phyloP scores from a whole-genome alignment of 805 yeast species.

The Saccharomycopsis fibuligera region DNA sequence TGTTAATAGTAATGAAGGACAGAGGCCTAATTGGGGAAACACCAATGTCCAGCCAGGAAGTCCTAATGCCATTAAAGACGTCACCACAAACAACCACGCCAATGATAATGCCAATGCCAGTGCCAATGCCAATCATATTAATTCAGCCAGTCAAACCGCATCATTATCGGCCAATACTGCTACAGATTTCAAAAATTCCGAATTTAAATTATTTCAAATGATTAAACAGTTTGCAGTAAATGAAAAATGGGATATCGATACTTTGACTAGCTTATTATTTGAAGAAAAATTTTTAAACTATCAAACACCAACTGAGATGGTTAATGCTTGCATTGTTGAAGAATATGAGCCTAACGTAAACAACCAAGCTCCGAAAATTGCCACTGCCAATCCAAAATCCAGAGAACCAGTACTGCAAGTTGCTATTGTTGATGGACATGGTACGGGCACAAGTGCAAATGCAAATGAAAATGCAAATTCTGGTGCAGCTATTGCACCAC shows the following conservation, averaged over 20 bases:
- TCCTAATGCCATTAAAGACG: conserved; percentile 25
- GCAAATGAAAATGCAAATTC: neutral
- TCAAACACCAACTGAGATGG: conserved; percentile 53
- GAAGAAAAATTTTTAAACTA: conserved; percentile 41
- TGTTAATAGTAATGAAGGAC: neutral
- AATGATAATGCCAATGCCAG: neutral
- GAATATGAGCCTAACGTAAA: conserved; percentile 28
- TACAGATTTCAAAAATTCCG: conserved; percentile 27
- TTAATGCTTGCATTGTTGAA: conserved; percentile 54
- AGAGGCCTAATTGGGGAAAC: too few relatives aligned
- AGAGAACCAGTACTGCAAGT: too few relatives aligned
- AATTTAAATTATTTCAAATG: conserved; percentile 35
- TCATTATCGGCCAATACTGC: conserved; percentile 17
- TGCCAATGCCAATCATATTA: neutral
- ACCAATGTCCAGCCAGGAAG: too few relatives aligned
- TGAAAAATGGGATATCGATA: conserved; percentile 53
- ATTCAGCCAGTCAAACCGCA: neutral
- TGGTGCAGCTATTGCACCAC: too few relatives aligned
- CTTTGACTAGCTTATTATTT: conserved; percentile 42
- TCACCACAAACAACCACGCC: neutral
- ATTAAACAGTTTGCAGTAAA: conserved; percentile 42
- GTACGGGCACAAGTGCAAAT: neutral
- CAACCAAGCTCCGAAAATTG: neutral
- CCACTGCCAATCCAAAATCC: neutral
- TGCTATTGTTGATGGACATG: too few relatives aligned